A percentile compares a stretch with the other conserved stretches of the same genome.
Conservation (phyloP, 306 rosid species). For the Malus orientalis region DNA sequence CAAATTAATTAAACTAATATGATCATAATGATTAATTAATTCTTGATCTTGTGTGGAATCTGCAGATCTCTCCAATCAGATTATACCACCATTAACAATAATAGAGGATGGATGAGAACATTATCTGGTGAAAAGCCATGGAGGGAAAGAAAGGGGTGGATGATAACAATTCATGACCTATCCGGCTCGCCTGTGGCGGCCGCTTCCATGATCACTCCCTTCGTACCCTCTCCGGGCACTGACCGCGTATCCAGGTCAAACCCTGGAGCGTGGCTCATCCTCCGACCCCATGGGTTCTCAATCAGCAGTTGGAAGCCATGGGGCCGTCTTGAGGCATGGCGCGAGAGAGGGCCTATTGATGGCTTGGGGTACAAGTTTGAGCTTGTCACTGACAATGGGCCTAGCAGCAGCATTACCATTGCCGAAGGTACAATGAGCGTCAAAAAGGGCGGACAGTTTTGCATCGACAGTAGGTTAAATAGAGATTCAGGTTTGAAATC, state of each 20-base stretch:
- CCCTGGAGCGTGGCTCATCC: conserved; percentile 94
- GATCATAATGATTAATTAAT: not conserved
- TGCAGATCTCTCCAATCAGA: conserved; percentile 56
- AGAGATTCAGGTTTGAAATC: conserved; percentile 34
- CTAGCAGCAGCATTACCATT: conserved; percentile 37
- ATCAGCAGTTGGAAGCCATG: conserved; percentile 88
- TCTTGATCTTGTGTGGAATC: not conserved
- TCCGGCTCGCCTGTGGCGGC: conserved; percentile 90
- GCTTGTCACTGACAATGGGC: conserved; percentile 54
- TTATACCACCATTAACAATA: conserved; percentile 33
- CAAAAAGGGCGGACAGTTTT: conserved; percentile 72
- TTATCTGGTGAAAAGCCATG: conserved; percentile 43
- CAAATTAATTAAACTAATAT: not conserved
- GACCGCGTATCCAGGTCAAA: conserved; percentile 81
- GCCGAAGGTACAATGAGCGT: conserved; percentile 72
- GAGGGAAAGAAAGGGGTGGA: conserved; percentile 93
- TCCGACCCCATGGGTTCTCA: conserved; percentile 64
- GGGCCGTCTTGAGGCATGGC: conserved; percentile 92
- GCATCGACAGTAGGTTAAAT: conserved; percentile 48
- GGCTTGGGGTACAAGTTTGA: conserved; percentile 88
- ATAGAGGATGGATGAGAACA: conserved; percentile 54
- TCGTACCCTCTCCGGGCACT: conserved; percentile 77
- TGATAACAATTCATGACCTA: conserved; percentile 77
- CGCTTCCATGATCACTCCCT: conserved; percentile 87
- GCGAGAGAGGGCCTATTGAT: conserved; percentile 69